Evolutionary conservation across 2,329 filamentous ascomycete species (phyloP).

Genomic region (Ophiostoma fasciatum): DNA sequence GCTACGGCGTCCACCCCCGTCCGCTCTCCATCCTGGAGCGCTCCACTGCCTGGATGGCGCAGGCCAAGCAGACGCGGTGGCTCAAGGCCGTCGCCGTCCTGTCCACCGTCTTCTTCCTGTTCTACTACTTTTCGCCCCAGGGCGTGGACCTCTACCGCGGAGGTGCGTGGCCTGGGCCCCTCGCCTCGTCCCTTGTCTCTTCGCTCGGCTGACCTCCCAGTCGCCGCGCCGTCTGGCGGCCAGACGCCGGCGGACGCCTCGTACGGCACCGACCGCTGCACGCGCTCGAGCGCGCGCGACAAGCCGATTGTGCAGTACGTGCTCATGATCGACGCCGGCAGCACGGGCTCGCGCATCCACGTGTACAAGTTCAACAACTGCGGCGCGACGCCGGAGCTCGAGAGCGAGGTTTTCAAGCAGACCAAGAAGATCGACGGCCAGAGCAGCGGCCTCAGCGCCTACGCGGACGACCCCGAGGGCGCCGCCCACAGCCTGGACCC

Average conservation of each 20-base stretch:
- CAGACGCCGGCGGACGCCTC: conserved; percentile 45
- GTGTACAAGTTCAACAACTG: conserved; percentile 99
- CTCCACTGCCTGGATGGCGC: conserved; percentile 43
- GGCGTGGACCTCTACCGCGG: conserved; percentile 39
- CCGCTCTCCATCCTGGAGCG: conserved; percentile 35
- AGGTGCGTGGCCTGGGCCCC: too few relatives aligned
- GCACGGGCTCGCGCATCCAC: conserved; percentile 94
- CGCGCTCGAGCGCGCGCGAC: conserved; percentile 66
- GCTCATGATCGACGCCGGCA: conserved; percentile 96
- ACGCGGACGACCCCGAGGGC: conserved; percentile 68
- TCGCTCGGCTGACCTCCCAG: too few relatives aligned
- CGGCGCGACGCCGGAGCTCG: conserved; percentile 83
- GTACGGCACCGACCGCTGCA: conserved; percentile 59
- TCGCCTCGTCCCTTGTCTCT: too few relatives aligned
- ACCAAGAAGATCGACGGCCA: conserved; percentile 67
- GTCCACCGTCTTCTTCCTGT: conserved; percentile 42
- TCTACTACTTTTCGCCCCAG: conserved; percentile 48
- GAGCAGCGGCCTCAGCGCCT: conserved; percentile 61
- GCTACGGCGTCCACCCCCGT: conserved; percentile 36
- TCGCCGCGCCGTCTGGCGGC: too few relatives aligned
- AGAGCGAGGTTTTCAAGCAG: conserved; percentile 86
- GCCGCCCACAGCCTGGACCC: conserved; percentile 82
- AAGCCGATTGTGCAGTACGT: conserved; percentile 97
- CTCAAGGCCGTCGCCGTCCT: conserved; percentile 49
- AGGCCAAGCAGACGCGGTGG: conserved; percentile 51